These are phyloP conservation scores for Syzygium aqueum DNA, from an alignment of 345 rosid species.

Conservation along the genomic window DNA sequence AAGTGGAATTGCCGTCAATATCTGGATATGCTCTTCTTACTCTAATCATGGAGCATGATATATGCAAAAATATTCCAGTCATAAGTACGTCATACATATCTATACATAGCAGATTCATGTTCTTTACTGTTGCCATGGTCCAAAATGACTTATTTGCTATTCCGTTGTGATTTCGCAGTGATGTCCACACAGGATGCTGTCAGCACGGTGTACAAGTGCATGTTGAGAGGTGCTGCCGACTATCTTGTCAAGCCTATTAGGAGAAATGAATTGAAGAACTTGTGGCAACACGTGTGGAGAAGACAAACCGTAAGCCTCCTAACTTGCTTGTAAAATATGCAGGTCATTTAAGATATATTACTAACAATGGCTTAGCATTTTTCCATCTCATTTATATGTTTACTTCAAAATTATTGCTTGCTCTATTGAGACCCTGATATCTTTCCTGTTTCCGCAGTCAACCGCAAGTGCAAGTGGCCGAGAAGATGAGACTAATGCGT, in stretches of 20 bases:
- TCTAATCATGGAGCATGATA: conserved; percentile 81
- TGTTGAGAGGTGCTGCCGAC: conserved; percentile 91
- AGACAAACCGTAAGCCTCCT: conserved; percentile 62
- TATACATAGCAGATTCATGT: background rate
- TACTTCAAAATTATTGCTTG: conserved; percentile 6
- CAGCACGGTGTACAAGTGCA: conserved; percentile 80
- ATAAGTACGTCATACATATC: conserved; percentile 49
- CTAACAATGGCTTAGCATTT: background rate
- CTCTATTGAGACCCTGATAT: background rate
- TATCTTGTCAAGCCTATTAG: conserved; percentile 93
- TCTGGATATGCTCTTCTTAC: conserved; percentile 85
- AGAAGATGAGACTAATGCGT: conserved; percentile 63
- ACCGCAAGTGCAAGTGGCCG: conserved; percentile 29
- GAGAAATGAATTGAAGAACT: conserved; percentile 81
- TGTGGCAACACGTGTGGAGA: conserved; percentile 99
- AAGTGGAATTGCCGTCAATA: conserved; percentile 82
- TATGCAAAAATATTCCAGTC: conserved; percentile 87
- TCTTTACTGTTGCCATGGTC: background rate
- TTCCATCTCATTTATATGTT: background rate
- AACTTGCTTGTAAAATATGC: background rate
- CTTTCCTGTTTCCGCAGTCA: conserved; percentile 19
- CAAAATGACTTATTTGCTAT: background rate
- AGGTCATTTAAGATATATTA: background rate
- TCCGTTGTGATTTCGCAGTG: conserved; percentile 46
- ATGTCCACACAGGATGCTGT: conserved; percentile 87